These are phyloP conservation scores for Rhamnella rubrinervis DNA, from an alignment of 331 rosid genomes.

Conservation along the genomic window DNA sequence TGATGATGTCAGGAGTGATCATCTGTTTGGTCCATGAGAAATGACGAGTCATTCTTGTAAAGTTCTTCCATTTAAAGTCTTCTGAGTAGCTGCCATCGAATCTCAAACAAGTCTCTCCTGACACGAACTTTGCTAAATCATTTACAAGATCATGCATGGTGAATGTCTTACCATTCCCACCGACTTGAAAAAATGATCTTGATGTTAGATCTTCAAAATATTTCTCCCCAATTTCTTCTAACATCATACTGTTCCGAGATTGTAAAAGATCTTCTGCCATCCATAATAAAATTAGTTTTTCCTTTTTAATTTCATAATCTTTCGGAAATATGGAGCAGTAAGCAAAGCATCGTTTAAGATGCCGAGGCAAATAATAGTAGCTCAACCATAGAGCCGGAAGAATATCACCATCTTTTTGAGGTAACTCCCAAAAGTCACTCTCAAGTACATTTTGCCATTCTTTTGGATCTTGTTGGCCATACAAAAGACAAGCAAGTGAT, in stretches of 20 bases:
- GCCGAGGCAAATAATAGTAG: constrained; percentile 8
- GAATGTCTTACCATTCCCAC: no score
- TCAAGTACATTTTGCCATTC: constrained; percentile 11
- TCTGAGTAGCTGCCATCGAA: background rate
- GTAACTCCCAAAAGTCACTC: constrained; percentile 11
- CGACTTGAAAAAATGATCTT: no score
- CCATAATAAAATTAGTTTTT: constrained; percentile 6
- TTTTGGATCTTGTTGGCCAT: no score
- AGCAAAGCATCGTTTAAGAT: constrained; percentile 21
- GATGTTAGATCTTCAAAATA: no score
- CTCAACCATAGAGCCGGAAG: constrained; percentile 17
- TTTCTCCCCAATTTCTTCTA: no score
- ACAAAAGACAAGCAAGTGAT: no score
- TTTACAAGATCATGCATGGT: background rate
- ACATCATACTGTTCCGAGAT: background rate
- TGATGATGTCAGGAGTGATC: background rate
- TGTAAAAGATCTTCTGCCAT: constrained; percentile 24
- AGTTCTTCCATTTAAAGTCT: background rate
- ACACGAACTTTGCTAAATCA: background rate
- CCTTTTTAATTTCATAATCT: constrained; percentile 15
- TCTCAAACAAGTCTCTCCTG: no score
- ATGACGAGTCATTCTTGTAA: constrained; percentile 11
- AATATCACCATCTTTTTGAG: background rate
- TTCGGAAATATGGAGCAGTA: constrained; percentile 23
- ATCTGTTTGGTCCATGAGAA: background rate